These are phyloP conservation scores for Globisporangium polare DNA, from an alignment of 352 stramenopile genomes.

Conservation along the genomic window DNA sequence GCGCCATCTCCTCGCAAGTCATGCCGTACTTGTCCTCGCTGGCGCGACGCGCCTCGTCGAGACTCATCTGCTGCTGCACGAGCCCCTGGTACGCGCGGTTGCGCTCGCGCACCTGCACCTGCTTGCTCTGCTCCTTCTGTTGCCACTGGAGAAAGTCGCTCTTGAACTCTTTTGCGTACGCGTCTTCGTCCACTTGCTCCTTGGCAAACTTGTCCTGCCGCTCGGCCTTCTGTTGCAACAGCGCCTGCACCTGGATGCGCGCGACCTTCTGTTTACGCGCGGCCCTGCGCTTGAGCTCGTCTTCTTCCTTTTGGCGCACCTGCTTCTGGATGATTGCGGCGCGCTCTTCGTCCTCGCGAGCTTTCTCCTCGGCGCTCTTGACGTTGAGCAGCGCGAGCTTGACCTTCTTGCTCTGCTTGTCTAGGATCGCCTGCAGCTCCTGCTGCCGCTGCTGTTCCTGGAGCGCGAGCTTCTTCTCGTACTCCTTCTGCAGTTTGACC, in stretches of 20 bases:
- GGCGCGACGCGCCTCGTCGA: conserved; percentile 30
- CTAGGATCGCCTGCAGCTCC: conserved; percentile 42
- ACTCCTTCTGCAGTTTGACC: conserved; percentile 34
- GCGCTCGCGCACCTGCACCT: conserved; percentile 28
- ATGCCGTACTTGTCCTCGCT: conserved; percentile 69
- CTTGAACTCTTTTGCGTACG: conserved; percentile 42
- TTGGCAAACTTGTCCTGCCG: conserved; percentile 22
- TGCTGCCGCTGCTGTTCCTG: conserved; percentile 42
- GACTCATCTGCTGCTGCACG: conserved; percentile 45
- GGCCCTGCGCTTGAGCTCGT: conserved; percentile 29
- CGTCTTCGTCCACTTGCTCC: conserved; percentile 33
- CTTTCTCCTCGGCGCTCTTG: conserved; percentile 57
- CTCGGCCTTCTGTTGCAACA: conserved; percentile 43
- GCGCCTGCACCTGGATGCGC: conserved; percentile 28
- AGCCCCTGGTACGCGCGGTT: conserved; percentile 39
- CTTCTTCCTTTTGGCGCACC: conserved; percentile 31
- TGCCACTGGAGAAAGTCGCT: conserved; percentile 44
- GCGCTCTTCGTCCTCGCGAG: conserved; percentile 48
- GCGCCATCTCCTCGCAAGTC: conserved; percentile 48
- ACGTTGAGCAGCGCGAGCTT: conserved; percentile 56
- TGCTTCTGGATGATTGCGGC: conserved; percentile 36
- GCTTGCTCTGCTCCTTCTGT: conserved; percentile 25
- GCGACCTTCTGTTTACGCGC: conserved; percentile 30
- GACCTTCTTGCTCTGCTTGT: conserved; percentile 52
- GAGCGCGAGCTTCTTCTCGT: conserved; percentile 42